Evolutionary conservation across 345 rosid species (phyloP), one percentile per base, ranked within the genome.

Genomic region (Geranium rotundifolium): DNA sequence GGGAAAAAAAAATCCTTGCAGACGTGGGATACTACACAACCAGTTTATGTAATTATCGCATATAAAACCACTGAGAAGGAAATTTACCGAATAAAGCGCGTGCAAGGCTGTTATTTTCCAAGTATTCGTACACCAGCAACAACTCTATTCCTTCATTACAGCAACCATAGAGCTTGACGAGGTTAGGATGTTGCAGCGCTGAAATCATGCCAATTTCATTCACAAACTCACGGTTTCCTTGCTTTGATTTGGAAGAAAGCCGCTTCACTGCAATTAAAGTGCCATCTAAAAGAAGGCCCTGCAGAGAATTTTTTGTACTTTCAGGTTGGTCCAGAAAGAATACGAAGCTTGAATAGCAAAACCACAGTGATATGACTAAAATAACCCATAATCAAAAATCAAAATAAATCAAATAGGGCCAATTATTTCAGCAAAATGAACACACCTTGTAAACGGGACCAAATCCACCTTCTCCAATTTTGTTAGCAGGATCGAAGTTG

Each of bases 41-140:
- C 27, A 23, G 27, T 23, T 23, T 23, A 23, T 23, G n/a, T 2
- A 23, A 23, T 23, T 23, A 23, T 23, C 2, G 27, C 27, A 23
- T 23, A 23, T 23, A 23, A 23, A 23, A 23, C 27, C 41, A 34
- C 49, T 19, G 15, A 63, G 46, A 7, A 5, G 15, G 57, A 34
- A 58, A 58, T 76, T 59, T 69, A 84, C 90, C 95, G 41, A 87
- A 83, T 20, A 85, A 79, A 23, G 85, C 84, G 0, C 74, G 78
- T 19, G 85, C 78, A 57, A 87, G 95, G 69, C 85, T 73, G 67
- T 87, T 84, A 57, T 84, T 87, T 62, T 81, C 90, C 82, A 87
- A 41, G 79, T 84, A 84, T 72, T 87, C 90, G 19, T 87, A 87
- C 8, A 87, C 83, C 56, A 87, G 68, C 66, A 84, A 66, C 30